Evolutionary conservation across 208 protist genomes (phyloP).

Genomic region (Lotmaria passim): DNA sequence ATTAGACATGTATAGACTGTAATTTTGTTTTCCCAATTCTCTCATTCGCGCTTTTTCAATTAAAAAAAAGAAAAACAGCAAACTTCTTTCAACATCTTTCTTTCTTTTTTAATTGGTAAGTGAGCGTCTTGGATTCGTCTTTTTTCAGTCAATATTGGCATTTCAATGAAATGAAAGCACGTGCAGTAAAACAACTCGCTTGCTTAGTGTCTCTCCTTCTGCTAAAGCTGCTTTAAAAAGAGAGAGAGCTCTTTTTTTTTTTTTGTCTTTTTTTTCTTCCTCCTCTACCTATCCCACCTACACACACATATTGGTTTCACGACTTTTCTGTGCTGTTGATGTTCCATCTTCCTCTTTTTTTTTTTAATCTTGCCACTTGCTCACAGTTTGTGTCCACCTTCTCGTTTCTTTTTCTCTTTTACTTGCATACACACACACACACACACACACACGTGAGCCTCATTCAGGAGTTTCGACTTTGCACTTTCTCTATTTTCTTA

Average conservation of each 20-base stretch:
- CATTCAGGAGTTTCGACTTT: neutral
- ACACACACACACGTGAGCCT: neutral
- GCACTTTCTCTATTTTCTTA: neutral
- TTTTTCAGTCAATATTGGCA: no score
- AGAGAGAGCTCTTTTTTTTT: no score
- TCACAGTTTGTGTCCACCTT: no score
- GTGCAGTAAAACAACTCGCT: neutral
- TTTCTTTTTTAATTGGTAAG: neutral
- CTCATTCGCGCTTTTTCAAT: no score
- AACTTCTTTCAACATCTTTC: constrained; percentile 3
- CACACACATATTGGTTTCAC: neutral
- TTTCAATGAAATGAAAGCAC: no score
- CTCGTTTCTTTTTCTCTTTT: neutral
- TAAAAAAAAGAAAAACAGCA: neutral
- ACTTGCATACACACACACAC: neutral
- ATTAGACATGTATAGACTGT: no score
- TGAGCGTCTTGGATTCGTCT: no score
- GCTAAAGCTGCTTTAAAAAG: no score
- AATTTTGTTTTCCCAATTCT: neutral
- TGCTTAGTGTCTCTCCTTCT: no score
- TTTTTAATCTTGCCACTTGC: neutral
- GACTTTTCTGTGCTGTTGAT: constrained; percentile 16
- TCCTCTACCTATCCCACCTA: no score
- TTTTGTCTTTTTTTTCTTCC: no score
- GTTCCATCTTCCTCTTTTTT: neutral